Base-by-base conservation (phyloP, 129 eudicot genomes). In the Flaveria trinervia region DNA sequence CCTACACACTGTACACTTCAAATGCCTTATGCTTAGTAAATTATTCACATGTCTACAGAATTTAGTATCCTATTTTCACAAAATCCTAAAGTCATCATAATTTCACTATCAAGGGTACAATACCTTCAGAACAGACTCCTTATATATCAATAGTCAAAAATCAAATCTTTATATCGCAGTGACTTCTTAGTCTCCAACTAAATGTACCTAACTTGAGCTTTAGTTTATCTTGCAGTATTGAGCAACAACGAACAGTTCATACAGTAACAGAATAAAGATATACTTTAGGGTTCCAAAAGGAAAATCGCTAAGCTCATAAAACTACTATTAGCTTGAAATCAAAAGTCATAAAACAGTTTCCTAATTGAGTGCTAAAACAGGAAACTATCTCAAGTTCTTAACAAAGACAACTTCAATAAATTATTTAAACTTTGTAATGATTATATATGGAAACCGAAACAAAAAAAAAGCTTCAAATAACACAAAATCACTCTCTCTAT, bases 271-370 rank as follows among this genome's bases (percentile, higher is more conserved):
- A 23, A 30, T 56, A 5, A 4, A 39, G 41, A 57, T 11, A 39
- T 25, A 73, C 15, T 57, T 57, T 12, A 20, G 51, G 18, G 76
- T 72, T 54, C 50, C 51, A 72, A 28, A 33, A 72, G 50, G 30
- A 52, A 30, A 52, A 2, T 70, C 28, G 1, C 60, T 25, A 22
- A 62, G 71, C 22, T 66, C 41, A 10, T 66, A 22, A 33, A 15
- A 20, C 41, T 33, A 39, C 48, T 43, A 33, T 45, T 43, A 36
- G 41, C 41, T 36, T 36, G 41, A 36, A 36, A 5, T 36, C 41
- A 36, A 36, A 36, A 36, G 41, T 64, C 70, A 70, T 70, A n/a
- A 70, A 78, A 28, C 44, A 70, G 18, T 78, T 45, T 18, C 71
- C 71, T 26, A 14, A 80, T 25, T 65, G 3, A 44, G 43, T 25